Conservation (phyloP, 768 basidiomycete species). For the Xerocomus brunneocitrinus region DNA sequence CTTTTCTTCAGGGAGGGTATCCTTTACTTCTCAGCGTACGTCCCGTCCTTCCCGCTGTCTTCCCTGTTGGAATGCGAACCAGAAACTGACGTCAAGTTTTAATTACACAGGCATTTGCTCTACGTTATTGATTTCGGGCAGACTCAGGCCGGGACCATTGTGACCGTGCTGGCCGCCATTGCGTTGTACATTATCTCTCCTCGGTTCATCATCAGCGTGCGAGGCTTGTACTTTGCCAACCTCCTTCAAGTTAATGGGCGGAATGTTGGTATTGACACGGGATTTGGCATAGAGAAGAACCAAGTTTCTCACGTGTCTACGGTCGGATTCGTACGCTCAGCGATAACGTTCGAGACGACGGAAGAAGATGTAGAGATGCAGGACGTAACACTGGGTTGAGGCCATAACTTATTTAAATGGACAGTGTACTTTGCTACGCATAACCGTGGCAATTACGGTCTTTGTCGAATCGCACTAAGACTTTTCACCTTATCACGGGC, state of each 20-base stretch:
- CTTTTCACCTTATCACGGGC: too few relatives aligned
- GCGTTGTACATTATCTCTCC: conserved; percentile 10
- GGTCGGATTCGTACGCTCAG: background rate
- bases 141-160: background rate
- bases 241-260: background rate
- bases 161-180: background rate
- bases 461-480: background rate
- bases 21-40: conserved; percentile 19
- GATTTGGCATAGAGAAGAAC: conserved; percentile 9
- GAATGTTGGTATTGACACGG: conserved; percentile 6
- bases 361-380: conserved; percentile 7
- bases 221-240: conserved; percentile 2
- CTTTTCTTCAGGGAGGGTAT: conserved; percentile 13
- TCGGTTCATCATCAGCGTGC: conserved; percentile 19
- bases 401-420: background rate
- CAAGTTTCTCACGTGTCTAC: background rate
- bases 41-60: background rate
- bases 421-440: background rate
- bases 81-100: background rate
- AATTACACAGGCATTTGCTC: conserved; percentile 10
- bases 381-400: background rate
- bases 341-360: background rate
- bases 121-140: conserved; percentile 10
- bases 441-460: background rate
- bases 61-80: background rate